These are phyloP conservation scores for Clitopilus hobsonii DNA, from an alignment of 768 basidiomycete genomes.

Conservation along the genomic window DNA sequence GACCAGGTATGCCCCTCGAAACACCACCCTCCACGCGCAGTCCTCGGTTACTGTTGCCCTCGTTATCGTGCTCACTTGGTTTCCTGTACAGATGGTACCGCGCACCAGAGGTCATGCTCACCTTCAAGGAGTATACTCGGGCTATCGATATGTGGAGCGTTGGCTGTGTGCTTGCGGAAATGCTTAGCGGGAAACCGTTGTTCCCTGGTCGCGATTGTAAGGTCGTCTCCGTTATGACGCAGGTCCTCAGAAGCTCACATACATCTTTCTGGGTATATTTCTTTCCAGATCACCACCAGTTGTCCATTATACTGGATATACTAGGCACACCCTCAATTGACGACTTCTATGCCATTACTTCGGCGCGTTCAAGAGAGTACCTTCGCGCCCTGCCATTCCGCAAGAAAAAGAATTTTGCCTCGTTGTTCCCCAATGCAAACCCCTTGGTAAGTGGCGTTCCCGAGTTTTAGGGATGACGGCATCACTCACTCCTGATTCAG, in stretches of 20 bases:
- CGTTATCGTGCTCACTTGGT: neutral
- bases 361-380: slow-evolving; percentile 74
- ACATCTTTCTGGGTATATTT: neutral
- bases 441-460: slow-evolving; percentile 39
- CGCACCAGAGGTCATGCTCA: slow-evolving; percentile 97
- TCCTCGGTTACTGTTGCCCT: neutral
- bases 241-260: slow-evolving; percentile 2
- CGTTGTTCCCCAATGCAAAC: slow-evolving; percentile 74
- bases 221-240: slow-evolving; percentile 16
- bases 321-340: slow-evolving; percentile 88
- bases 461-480: neutral
- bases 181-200: slow-evolving; percentile 86
- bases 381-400: slow-evolving; percentile 86
- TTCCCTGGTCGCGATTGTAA: slow-evolving; percentile 94
- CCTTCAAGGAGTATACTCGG: slow-evolving; percentile 92
- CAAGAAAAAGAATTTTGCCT: slow-evolving; percentile 66
- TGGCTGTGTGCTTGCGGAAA: slow-evolving; percentile 85
- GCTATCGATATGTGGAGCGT: slow-evolving; percentile 88
- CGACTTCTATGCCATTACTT: slow-evolving; percentile 91
- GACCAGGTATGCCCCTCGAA: slow-evolving; percentile 56
- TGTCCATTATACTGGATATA: slow-evolving; percentile 90
- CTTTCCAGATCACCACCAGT: slow-evolving; percentile 81
- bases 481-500: slow-evolving; percentile 20
- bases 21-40: neutral
- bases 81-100: slow-evolving; percentile 75